These are phyloP conservation scores for Fusarium graminum DNA, from an alignment of 2,329 filamentous ascomycete species.

Conservation along the genomic window DNA sequence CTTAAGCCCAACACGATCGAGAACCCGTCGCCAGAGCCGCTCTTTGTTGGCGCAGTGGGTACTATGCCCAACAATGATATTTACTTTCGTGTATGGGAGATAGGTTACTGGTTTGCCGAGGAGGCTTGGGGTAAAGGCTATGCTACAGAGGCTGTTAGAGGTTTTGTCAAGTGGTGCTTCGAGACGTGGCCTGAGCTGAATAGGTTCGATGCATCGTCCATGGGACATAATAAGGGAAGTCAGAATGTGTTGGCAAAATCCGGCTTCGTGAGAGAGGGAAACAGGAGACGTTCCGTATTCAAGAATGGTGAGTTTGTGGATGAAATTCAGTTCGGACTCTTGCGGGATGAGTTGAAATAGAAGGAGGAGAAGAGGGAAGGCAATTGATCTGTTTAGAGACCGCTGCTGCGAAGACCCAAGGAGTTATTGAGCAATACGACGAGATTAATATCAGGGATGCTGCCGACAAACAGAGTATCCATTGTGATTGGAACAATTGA, in stretches of 20 bases:
- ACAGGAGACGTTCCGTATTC: slow-evolving; percentile 55
- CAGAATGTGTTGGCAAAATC: slow-evolving; percentile 57
- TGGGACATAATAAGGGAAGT: slow-evolving; percentile 58
- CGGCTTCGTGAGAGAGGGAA: slow-evolving; percentile 61
- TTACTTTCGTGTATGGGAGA: slow-evolving; percentile 59
- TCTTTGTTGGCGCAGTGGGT: slow-evolving; percentile 59
- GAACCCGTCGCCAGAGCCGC: slow-evolving; percentile 44
- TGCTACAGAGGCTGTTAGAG: slow-evolving; percentile 56
- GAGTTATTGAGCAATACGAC: not conserved
- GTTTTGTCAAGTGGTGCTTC: slow-evolving; percentile 61
- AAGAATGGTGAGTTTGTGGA: slow-evolving; percentile 60
- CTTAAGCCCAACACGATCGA: slow-evolving; percentile 46
- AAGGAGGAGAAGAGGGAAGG: not conserved
- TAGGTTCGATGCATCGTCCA: slow-evolving; percentile 58
- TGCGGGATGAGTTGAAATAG: slow-evolving; percentile 53
- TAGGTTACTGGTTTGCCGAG: slow-evolving; percentile 64
- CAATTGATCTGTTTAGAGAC: not conserved
- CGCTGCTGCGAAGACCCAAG: not conserved
- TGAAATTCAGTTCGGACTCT: slow-evolving; percentile 55
- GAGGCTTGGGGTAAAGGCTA: slow-evolving; percentile 62
- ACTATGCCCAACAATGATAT: slow-evolving; percentile 55
- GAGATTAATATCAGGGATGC: not conserved
- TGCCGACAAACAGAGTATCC: not conserved
- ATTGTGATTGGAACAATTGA: not conserved
- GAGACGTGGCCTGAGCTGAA: slow-evolving; percentile 56